Evolutionary conservation across 192 early-diverging fungal species (phyloP), one percentile per base, ranked within the genome.

Genomic region (Glomus cerebriforme): DNA sequence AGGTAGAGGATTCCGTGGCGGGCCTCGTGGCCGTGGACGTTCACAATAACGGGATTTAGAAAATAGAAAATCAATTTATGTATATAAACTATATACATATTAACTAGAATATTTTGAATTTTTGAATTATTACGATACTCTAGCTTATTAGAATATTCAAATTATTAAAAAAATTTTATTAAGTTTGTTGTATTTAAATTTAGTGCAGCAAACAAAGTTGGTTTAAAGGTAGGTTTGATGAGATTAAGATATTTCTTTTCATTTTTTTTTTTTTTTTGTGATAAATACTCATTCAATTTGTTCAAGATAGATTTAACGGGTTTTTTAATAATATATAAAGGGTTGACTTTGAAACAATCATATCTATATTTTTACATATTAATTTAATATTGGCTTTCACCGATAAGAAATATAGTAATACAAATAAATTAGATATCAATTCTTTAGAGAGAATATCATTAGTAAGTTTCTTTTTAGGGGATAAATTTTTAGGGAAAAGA

Each of bases 1-100:
- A 34, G 77, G 47, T 10, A 66, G 77, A 59, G 66, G 13, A 54
- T 78, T 78, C 24, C 77, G 77, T 32, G 77, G 77, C 26, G 47
- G 19, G 12, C 31, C 65, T 34, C 59, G 77, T 35, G 77, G 77
- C 19, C 34, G 65, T 47, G 74, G 60, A 47, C 74, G 74, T 17
- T 37, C 74, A 8, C 35, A 76, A 64, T 26, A 63, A 63, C 9
- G 37, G 37, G 9, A 39, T 39, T n/a, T n/a, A n/a, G n/a, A n/a
- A n/a, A n/a, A n/a, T n/a, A n/a, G n/a, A n/a, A n/a, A n/a, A n/a
- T n/a, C n/a, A n/a, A n/a, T n/a, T n/a, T n/a, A n/a, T n/a, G n/a
- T n/a, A n/a, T n/a, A n/a, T n/a, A n/a, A 59, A 59, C 0, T 2
- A n/a, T 15, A 59, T 17, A 15, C 1, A 15, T 17, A 59, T n/a